Base-by-base conservation (phyloP, 768 basidiomycete genomes). In the Phanerochaete sordida region DNA sequence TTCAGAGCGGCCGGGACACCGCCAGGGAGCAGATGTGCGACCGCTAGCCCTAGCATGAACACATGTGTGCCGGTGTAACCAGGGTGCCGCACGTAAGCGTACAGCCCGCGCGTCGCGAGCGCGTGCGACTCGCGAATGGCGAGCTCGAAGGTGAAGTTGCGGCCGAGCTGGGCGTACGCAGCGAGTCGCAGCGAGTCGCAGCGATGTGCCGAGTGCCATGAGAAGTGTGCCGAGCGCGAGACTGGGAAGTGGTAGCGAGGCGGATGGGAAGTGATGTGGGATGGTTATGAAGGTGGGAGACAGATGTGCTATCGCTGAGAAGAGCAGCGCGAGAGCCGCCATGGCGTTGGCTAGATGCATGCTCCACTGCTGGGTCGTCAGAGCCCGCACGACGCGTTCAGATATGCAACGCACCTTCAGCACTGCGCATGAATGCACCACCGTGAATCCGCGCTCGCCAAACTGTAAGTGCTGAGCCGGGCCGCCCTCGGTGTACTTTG, bases 41-140 rank as follows among this genome's bases (percentile, higher is more conserved):
- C n/a, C n/a, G n/a, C n/a, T n/a, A n/a, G n/a, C n/a, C n/a, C n/a
- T n/a, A n/a, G n/a, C n/a, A n/a, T n/a, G n/a, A n/a, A n/a, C n/a
- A n/a, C n/a, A n/a, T n/a, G n/a, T n/a, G n/a, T n/a, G n/a, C 55
- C 66, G 8, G 61, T 51, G 27, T 68, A 68, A 19, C 31, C 39
- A 11, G 64, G 67, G 45, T 68, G 66, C 13, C 68, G 68, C 6
- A 69, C 60, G 31, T 57, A 24, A 15, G 53, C 26, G 59, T 69
- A 69, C 15, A 59, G 62, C 1, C 66, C 66, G n/a, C 23, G 31
- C 5, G 60, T 67, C 44, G 66, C 47, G 31, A 69, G 51, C 46
- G 47, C 48, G 39, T 62, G 61, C 9, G 23, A 49, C 12, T 57
- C 33, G 5, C 28, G n/a, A 2, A 58, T 19, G 15, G 56, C 13